These are phyloP conservation scores for Colletotrichum sp. DNA, from an alignment of 2,329 filamentous ascomycete species.

Conservation along the genomic window DNA sequence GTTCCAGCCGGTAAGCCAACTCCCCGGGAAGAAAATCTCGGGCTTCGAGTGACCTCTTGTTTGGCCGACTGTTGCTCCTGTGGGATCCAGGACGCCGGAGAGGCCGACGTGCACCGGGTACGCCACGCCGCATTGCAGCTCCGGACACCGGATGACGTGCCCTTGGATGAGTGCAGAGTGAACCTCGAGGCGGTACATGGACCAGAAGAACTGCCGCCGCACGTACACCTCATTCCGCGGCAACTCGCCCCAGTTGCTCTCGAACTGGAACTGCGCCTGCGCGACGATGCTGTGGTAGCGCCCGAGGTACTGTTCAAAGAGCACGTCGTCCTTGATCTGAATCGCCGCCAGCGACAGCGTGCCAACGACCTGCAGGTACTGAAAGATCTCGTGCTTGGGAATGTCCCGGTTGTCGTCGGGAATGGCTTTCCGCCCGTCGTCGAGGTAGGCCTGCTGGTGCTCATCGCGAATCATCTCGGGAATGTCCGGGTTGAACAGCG, in stretches of 20 bases:
- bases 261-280: constrained; percentile 57
- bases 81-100: constrained; percentile 2
- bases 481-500: constrained; percentile 46
- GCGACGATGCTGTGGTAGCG: constrained; percentile 53
- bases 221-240: constrained; percentile 41
- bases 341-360: constrained; percentile 55
- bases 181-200: constrained; percentile 61
- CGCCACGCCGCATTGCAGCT: constrained; percentile 21
- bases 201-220: constrained; percentile 50
- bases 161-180: constrained; percentile 58
- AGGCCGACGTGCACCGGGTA: constrained; percentile 11
- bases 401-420: constrained; percentile 16
- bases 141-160: constrained; percentile 19
- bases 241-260: constrained; percentile 55
- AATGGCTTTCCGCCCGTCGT: constrained; percentile 17
- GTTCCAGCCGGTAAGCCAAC: constrained; percentile 62
- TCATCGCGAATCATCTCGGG: background rate
- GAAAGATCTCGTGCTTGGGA: background rate
- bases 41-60: background rate
- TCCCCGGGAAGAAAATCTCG: constrained; percentile 2
- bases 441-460: constrained; percentile 17
- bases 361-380: constrained; percentile 37
- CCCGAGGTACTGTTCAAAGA: constrained; percentile 56
- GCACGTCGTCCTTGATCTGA: constrained; percentile 52
- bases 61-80: background rate